Base-by-base conservation (phyloP, 257 asterid species). In the Nicotiana noctiflora region DNA sequence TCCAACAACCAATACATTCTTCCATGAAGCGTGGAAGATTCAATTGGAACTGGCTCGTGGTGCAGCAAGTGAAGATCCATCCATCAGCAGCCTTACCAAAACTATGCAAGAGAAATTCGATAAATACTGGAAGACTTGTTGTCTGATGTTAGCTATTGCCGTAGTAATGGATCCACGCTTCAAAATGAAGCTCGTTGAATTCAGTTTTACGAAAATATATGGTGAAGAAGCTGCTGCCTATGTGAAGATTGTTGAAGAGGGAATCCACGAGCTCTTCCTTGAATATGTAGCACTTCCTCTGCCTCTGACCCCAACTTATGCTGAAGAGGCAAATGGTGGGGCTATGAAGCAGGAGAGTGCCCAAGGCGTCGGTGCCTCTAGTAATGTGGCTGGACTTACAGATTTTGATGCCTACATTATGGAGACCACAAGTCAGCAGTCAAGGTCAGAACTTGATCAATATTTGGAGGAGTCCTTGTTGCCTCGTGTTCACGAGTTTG, bases 11-110 rank as follows among this genome's bases (percentile, higher is more conserved):
- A 92, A 91, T 86, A 86, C 90, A 8, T 94, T 96, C 87, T 94
- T 94, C 88, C 99, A 94, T 15, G 98, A 96, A 85, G 98, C 92
- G 8, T 96, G 98, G 98, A 96, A 96, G 92, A 92, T 96, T 79
- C 97, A 92, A 83, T 66, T 96, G 85, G 98, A 96, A 76, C 80
- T 94, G 34, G 92, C 95, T 1, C 97, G 97, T 4, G 95, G 92
- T 0, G 89, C 93, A 3, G 78, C 88, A 9, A 90, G 89, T 5
- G 98, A 92, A 21, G 98, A 96, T 82, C 90, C 90, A 0, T 89
- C 90, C 77, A 82, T 90, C 75, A 83, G 91, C 34, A 78, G 88
- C 56, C 89, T 94, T 29, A 87, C 97, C 1, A 91, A 90, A 68
- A 81, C 88, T 10, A 94, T 96, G 97, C 94, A 91, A 80, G 98